Conservation (phyloP, 2,329 filamentous ascomycete genomes). For the Didymellaceae sp. region DNA sequence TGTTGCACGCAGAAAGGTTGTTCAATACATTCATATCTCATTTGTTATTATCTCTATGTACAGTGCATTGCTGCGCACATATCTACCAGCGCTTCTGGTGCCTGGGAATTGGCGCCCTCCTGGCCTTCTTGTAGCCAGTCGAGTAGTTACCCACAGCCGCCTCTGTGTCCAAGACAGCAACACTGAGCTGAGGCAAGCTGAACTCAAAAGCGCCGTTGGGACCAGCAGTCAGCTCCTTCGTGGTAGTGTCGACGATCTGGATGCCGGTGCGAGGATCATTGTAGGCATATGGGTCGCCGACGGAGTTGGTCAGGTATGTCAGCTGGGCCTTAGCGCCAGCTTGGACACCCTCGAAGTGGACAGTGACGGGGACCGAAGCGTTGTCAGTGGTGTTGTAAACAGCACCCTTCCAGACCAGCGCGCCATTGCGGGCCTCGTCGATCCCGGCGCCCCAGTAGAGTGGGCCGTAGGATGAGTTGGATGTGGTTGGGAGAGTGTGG, state of each 20-base stretch:
- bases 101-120: slow-evolving; percentile 11
- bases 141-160: slow-evolving; percentile 2
- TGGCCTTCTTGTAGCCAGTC: slow-evolving; percentile 15
- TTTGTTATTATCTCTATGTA: too few relatives aligned
- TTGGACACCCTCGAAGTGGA: slow-evolving; percentile 39
- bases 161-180: slow-evolving; percentile 60
- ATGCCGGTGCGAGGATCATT: slow-evolving; percentile 57
- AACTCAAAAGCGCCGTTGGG: slow-evolving; percentile 60
- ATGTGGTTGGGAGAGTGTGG: slow-evolving; percentile 51
- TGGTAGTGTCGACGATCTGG: slow-evolving; percentile 45
- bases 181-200: slow-evolving; percentile 60
- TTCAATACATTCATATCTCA: too few relatives aligned
- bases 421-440: slow-evolving; percentile 35
- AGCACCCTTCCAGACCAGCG: slow-evolving; percentile 55
- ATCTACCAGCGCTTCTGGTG: slow-evolving; percentile 14
- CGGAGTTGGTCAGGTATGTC: slow-evolving; percentile 54
- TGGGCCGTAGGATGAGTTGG: slow-evolving; percentile 49
- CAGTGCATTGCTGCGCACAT: too few relatives aligned
- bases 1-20: too few relatives aligned
- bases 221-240: slow-evolving; percentile 35
- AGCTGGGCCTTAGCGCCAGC: slow-evolving; percentile 41
- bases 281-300: slow-evolving; percentile 47
- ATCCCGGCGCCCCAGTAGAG: slow-evolving; percentile 56
- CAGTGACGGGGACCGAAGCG: slow-evolving; percentile 27
- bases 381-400: slow-evolving; percentile 56